phyloP scores from a whole-genome alignment of 2,329 filamentous ascomycete genomes.

The Neofusicoccum kwambonambiense region DNA sequence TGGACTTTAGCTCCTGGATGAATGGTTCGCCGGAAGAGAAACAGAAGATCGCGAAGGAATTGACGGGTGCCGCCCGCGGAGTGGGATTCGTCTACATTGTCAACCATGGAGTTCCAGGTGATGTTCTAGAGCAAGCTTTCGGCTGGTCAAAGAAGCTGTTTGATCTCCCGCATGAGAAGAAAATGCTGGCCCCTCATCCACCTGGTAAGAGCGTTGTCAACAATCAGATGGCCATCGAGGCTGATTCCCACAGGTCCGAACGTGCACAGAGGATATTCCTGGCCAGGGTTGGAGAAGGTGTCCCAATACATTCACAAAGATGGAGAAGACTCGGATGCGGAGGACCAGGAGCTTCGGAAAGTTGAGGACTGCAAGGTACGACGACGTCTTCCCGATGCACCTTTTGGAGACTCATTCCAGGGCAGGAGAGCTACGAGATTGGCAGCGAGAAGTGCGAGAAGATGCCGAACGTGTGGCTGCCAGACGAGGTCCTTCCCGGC shows the following conservation, averaged over 20 bases:
- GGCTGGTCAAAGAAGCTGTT: conserved; percentile 46
- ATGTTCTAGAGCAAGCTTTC: conserved; percentile 46
- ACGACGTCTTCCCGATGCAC: background rate
- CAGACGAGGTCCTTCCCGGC: conserved; percentile 44
- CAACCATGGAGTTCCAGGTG: conserved; percentile 46
- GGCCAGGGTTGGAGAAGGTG: conserved; percentile 53
- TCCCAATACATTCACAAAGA: conserved; percentile 46
- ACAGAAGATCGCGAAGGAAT: conserved; percentile 33
- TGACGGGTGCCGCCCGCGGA: conserved; percentile 43
- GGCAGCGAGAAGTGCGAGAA: conserved; percentile 45
- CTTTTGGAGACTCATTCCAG: background rate
- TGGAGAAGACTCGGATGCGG: conserved; percentile 39
- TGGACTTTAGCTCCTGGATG: conserved; percentile 41
- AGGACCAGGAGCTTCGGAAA: conserved; percentile 44
- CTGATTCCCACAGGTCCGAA: conserved; percentile 28
- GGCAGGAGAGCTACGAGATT: conserved; percentile 44
- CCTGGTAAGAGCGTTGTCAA: conserved; percentile 30
- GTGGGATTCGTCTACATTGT: conserved; percentile 52
- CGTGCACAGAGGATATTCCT: conserved; percentile 57
- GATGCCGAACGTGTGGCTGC: conserved; percentile 48
- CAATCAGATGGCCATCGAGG: background rate
- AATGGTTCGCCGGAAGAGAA: conserved; percentile 28
- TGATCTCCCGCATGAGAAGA: conserved; percentile 44
- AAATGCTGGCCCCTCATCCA: conserved; percentile 52
- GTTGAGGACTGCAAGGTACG: conserved; percentile 53